Evolutionary conservation across 352 stramenopile species (phyloP), one percentile per base, ranked within the genome.

Genomic region (Lagenidium sp.): DNA sequence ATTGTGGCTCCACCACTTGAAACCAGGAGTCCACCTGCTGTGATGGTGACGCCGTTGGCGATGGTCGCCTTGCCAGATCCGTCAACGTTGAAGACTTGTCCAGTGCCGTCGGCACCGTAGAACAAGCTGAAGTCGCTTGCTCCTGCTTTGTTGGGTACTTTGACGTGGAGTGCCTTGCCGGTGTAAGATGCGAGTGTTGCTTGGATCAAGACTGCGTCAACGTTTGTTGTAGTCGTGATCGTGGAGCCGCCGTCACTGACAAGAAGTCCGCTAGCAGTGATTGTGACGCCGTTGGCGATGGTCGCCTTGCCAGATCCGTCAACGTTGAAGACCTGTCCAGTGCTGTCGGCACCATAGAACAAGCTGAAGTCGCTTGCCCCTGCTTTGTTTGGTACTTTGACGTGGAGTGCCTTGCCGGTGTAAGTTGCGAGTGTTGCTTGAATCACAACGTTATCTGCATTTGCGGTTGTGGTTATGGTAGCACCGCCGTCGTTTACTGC

Each of bases 51-150:
- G 4, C 65, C 64, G 12, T 50, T 55, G 2, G 42, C 21, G 21
- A 76, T 67, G 4, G 58, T 75, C 4, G 60, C 66, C 29, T 49
- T 40, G n/a, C 68, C 70, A 0, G 42, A 45, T n/a, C 57, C 47
- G 3, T 50, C 40, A 2, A 82, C 55, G 0, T 41, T 60, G 26
- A 82, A 72, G 4, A 55, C 25, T 4, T 34, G 32, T 5, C 13
- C 34, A 4, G 18, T 22, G 4, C 32, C 41, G 0, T 13, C 50
- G 26, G 57, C 47, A 0, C 43, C 49, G 28, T 60, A 55, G 23
- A 70, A 58, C 18, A 69, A 36, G 4, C 39, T 49, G 37, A 53
- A 60, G 28, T 32, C 28, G 28, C 8, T 32, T 8, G 8, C 15
- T 8, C 8, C 28, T 15, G 28, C 28, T 15, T 32, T 32, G 28